These are phyloP conservation scores for Pezicula radicicola DNA, from an alignment of 2,329 filamentous ascomycete species.

Conservation along the genomic window DNA sequence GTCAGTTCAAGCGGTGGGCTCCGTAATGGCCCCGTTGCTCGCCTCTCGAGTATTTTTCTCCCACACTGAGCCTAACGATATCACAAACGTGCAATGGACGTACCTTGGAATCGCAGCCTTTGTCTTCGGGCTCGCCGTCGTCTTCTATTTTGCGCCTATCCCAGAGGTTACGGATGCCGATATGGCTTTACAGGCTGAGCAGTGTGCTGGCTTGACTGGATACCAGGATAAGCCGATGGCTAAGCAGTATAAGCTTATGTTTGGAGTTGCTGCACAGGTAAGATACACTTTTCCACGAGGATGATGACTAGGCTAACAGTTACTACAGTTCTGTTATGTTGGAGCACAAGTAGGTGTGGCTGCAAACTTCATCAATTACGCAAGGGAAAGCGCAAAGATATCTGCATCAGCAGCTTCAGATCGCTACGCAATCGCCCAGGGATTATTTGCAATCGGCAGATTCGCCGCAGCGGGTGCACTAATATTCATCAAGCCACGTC, in stretches of 20 bases:
- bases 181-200: constrained; percentile 38
- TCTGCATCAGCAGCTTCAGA: constrained; percentile 52
- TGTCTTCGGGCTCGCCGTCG: constrained; percentile 59
- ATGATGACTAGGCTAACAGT: no score
- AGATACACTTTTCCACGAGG: no score
- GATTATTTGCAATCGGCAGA: constrained; percentile 67
- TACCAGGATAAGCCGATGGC: constrained; percentile 58
- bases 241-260: constrained; percentile 73
- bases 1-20: constrained; percentile 71
- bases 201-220: constrained; percentile 29
- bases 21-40: constrained; percentile 67
- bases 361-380: constrained; percentile 70
- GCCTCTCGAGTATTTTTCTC: constrained; percentile 72
- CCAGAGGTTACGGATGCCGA: constrained; percentile 71
- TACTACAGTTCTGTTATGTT: constrained; percentile 61
- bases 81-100: constrained; percentile 70
- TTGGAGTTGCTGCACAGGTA: constrained; percentile 65
- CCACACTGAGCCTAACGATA: constrained; percentile 43
- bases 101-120: constrained; percentile 71
- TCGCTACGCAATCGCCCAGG: constrained; percentile 71
- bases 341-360: constrained; percentile 67
- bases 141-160: constrained; percentile 64
- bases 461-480: constrained; percentile 66
- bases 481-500: constrained; percentile 56
- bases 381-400: constrained; percentile 50